phyloP scores from a whole-genome alignment of 352 stramenopile species.

The Plasmopara viticola region DNA sequence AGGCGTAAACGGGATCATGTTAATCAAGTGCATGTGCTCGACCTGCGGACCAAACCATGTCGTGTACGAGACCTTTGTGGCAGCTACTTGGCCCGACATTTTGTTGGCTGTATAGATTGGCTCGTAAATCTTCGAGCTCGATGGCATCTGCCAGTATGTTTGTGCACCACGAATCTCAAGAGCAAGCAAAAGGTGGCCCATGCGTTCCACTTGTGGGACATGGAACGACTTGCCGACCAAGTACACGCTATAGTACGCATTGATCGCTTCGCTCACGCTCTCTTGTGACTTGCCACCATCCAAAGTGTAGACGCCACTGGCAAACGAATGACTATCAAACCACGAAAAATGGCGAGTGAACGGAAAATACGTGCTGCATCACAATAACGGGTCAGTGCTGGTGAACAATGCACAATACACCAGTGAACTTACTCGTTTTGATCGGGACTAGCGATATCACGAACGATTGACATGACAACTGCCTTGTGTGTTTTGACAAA shows the following conservation, averaged over 20 bases:
- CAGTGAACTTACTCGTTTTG: conserved; percentile 48
- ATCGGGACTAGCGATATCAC: conserved; percentile 67
- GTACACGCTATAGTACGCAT: conserved; percentile 97
- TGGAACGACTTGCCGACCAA: conserved; percentile 80
- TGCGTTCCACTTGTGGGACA: conserved; percentile 75
- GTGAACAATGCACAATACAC: not conserved
- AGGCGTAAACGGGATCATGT: conserved; percentile 89
- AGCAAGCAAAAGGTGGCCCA: conserved; percentile 87
- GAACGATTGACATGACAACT: conserved; percentile 64
- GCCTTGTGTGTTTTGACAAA: conserved; percentile 71
- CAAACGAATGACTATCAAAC: conserved; percentile 96
- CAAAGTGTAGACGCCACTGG: conserved; percentile 92
- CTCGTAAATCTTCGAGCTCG: conserved; percentile 55
- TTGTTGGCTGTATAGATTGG: conserved; percentile 69
- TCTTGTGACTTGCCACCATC: conserved; percentile 95
- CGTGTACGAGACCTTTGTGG: conserved; percentile 79
- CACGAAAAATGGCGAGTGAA: conserved; percentile 94
- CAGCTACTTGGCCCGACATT: conserved; percentile 76
- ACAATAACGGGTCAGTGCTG: conserved; percentile 7
- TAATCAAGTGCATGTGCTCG: conserved; percentile 87
- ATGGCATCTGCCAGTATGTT: conserved; percentile 95
- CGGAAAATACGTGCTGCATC: conserved; percentile 73
- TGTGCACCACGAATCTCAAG: conserved; percentile 91
- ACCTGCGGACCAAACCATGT: conserved; percentile 83
- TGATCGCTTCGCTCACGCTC: conserved; percentile 94